phyloP scores from a whole-genome alignment of 1,284 basidiomycete genomes.

The Puccinia coronata region DNA sequence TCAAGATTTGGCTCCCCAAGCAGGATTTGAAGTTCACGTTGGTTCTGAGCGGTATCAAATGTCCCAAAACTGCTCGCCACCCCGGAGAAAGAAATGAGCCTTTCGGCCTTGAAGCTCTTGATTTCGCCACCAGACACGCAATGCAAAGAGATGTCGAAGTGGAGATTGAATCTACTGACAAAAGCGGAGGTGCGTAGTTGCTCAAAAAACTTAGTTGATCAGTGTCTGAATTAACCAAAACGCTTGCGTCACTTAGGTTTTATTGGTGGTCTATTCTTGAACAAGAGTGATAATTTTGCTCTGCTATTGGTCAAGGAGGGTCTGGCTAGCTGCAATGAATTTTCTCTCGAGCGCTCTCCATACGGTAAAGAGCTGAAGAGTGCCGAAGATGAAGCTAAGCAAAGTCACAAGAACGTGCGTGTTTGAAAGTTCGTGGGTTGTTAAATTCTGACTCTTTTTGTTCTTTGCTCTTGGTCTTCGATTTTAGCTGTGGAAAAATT shows the following conservation, averaged over 20 bases:
- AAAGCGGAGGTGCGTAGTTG: constrained; percentile 80
- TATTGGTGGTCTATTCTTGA: constrained; percentile 50
- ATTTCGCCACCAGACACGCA: constrained; percentile 75
- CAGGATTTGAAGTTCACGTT: constrained; percentile 53
- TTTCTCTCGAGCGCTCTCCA: constrained; percentile 77
- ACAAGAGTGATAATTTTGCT: constrained; percentile 77
- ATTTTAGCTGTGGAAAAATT: constrained; percentile 36
- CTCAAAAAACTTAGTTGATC: not conserved
- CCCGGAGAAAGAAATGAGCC: constrained; percentile 84
- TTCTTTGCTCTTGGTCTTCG: not conserved
- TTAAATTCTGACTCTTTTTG: not conserved
- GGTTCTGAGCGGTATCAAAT: constrained; percentile 59
- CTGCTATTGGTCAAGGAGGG: constrained; percentile 81
- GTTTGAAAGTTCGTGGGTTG: not conserved
- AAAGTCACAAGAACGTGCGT: constrained; percentile 26
- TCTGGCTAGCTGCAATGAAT: constrained; percentile 74
- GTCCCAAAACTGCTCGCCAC: constrained; percentile 63
- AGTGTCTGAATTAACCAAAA: not conserved
- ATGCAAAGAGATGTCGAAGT: constrained; percentile 96
- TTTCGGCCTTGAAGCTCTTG: constrained; percentile 77
- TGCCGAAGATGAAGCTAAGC: constrained; percentile 67
- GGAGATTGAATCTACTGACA: constrained; percentile 84
- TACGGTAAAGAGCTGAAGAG: constrained; percentile 78
- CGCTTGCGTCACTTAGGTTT: not conserved
- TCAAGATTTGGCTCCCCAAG: constrained; percentile 87